Percentiles rank a stretch among this genome's conserved stretches.
Evolutionary conservation across 2,329 filamentous ascomycete genomes (phyloP).

Genomic region (Proliferodiscus dingleyae): DNA sequence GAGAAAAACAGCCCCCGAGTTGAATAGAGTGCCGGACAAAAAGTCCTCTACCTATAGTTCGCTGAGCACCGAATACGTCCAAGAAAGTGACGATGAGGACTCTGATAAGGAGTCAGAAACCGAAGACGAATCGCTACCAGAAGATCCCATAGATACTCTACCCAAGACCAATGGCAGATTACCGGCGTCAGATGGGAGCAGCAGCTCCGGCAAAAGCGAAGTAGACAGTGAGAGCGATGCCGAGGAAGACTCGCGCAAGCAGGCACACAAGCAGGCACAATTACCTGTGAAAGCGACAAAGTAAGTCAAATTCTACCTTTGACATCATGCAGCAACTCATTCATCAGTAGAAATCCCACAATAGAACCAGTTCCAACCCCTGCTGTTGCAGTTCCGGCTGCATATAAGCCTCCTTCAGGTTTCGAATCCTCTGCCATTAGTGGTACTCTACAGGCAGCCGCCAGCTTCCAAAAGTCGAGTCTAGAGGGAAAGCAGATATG

Average conservation of each 20-base stretch:
- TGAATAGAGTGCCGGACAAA: slow-evolving; percentile 8
- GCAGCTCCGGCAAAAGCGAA: slow-evolving; percentile 26
- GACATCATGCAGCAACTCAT: background rate
- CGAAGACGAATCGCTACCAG: slow-evolving; percentile 19
- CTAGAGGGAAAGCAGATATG: slow-evolving; percentile 69
- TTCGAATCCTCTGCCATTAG: slow-evolving; percentile 21
- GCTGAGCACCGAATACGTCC: slow-evolving; percentile 27
- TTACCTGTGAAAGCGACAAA: slow-evolving; percentile 8
- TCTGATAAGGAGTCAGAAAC: slow-evolving; percentile 19
- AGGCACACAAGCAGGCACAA: slow-evolving; percentile 29
- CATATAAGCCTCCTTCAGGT: slow-evolving; percentile 25
- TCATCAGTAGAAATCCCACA: slow-evolving; percentile 9
- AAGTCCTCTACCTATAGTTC: slow-evolving; percentile 11
- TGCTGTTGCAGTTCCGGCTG: slow-evolving; percentile 10
- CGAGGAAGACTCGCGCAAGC: slow-evolving; percentile 36
- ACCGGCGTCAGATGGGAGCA: slow-evolving; percentile 14
- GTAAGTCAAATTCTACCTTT: slow-evolving; percentile 9
- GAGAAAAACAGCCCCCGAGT: slow-evolving; percentile 6
- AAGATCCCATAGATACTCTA: slow-evolving; percentile 7
- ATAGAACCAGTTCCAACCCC: slow-evolving; percentile 13
- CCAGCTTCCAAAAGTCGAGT: slow-evolving; percentile 54
- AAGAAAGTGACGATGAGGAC: slow-evolving; percentile 27
- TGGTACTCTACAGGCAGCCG: slow-evolving; percentile 26
- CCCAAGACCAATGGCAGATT: slow-evolving; percentile 24
- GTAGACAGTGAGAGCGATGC: slow-evolving; percentile 24